Evolutionary conservation across 176 grass and related monocot genomes (phyloP).

Genomic region (Panicum miliaceum): DNA sequence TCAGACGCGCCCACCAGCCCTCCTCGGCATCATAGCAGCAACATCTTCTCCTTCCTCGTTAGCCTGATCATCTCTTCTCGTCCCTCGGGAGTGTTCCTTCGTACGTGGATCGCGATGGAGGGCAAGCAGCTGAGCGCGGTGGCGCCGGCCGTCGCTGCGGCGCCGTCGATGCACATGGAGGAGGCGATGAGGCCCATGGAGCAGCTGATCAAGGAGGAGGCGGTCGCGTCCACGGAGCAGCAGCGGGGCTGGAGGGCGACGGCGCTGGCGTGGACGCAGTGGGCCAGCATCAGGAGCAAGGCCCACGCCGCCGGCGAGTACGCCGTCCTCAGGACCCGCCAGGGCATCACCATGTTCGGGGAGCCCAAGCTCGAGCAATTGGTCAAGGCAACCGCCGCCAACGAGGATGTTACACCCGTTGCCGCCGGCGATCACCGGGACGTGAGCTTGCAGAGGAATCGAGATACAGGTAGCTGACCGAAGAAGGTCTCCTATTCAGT

Average conservation of each 20-base stretch:
- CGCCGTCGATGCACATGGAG: neutral
- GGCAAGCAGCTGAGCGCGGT: neutral
- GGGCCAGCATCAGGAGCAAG: slow-evolving; percentile 67
- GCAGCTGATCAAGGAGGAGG: neutral
- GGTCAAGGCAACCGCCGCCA: neutral
- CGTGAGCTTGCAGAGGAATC: no score
- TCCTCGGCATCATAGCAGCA: neutral
- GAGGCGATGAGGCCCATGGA: neutral
- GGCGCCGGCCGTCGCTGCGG: neutral
- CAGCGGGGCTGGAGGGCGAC: neutral
- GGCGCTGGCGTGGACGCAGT: slow-evolving; percentile 31
- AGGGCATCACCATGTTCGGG: slow-evolving; percentile 39
- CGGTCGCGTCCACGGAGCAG: neutral
- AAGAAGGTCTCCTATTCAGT: neutral
- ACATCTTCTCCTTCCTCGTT: neutral
- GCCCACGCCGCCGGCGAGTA: slow-evolving; percentile 45
- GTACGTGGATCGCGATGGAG: slow-evolving; percentile 37
- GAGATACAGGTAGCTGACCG: no score
- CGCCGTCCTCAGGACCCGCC: slow-evolving; percentile 32
- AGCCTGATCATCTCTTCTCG: neutral
- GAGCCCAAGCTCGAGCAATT: neutral
- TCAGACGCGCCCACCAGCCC: neutral
- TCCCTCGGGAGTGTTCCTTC: neutral
- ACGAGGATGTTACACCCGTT: neutral
- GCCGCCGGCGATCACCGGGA: no score